These are phyloP conservation scores for Oryza rufipogon DNA, from an alignment of 176 grass and related monocot species.

Conservation along the genomic window DNA sequence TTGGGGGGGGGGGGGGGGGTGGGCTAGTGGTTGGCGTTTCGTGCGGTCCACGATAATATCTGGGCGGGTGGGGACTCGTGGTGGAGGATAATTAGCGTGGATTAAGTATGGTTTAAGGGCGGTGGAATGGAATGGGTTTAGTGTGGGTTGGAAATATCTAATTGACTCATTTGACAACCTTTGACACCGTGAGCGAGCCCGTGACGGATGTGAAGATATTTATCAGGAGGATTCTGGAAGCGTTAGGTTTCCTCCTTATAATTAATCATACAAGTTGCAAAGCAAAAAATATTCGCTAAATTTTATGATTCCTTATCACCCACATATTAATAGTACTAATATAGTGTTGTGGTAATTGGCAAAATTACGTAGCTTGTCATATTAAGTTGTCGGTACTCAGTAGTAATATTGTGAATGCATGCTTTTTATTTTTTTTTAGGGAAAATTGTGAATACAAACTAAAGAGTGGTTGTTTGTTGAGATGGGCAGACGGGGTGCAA, in stretches of 20 bases:
- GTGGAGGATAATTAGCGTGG: slow-evolving; percentile 8
- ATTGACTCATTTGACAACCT: neutral
- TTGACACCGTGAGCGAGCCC: neutral
- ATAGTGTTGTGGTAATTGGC: too few relatives aligned
- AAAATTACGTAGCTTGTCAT: too few relatives aligned
- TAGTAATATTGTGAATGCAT: too few relatives aligned
- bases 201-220: neutral
- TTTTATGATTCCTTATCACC: too few relatives aligned
- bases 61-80: slow-evolving; percentile 15
- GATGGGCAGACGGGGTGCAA: neutral
- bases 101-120: neutral
- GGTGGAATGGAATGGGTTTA: neutral
- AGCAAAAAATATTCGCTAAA: too few relatives aligned
- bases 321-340: too few relatives aligned
- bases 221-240: neutral
- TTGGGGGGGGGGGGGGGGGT: neutral
- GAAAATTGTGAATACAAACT: neutral
- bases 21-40: slow-evolving; percentile 31
- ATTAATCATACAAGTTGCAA: too few relatives aligned
- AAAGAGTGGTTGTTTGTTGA: neutral
- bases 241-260: too few relatives aligned
- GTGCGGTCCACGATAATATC: slow-evolving; percentile 42
- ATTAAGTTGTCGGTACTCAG: too few relatives aligned
- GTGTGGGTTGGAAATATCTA: neutral
- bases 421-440: too few relatives aligned